Evolutionary conservation across 345 rosid species (phyloP), one percentile per base, ranked within the genome.

Genomic region (Boechera divaricarpa): DNA sequence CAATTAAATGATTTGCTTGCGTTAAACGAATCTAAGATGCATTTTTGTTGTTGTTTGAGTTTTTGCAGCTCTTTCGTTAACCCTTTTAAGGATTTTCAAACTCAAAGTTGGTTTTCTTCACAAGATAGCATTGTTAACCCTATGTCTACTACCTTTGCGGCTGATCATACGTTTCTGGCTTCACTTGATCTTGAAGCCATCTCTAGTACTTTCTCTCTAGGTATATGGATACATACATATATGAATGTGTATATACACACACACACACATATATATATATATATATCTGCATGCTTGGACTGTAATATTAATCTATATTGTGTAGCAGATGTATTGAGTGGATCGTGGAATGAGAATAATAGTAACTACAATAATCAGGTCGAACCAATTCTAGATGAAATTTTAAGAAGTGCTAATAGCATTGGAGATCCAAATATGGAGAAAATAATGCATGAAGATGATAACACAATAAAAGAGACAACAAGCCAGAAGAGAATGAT

Each of bases 271-370:
- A 56, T 18, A 13, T 2, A 44, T 2, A 53, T 0, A 28, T 1
- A 57, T 7, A 7, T 5, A 2, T 10, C 12, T 44, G 16, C 36
- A 24, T 63, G 47, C 5, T 54, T 73, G 44, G 56, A 32, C 35
- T 55, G 6, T 55, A 31, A 47, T 66, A 70, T 80, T 55, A 39
- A 66, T 38, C 3, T 54, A 24, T 35, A 53, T 7, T 29, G 66
- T 26, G 70, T 57, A 59, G 26, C 38, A 38, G 79, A 75, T 61
- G 62, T 49, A 28, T 54, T 70, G 15, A n/a, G 26, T 59, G 80
- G 80, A 6, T 4, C 38, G 0, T 83, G 87, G 86, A 77, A 67
- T 42, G 87, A 84, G 44, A 36, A 74, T 29, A 63, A 45, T 45
- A 52, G 35, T 32, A 8, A 26, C 12, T 26, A 11, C 70, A 54